Conservation (phyloP, 1,284 basidiomycete species). For the Paramarasmius palmivorus region DNA sequence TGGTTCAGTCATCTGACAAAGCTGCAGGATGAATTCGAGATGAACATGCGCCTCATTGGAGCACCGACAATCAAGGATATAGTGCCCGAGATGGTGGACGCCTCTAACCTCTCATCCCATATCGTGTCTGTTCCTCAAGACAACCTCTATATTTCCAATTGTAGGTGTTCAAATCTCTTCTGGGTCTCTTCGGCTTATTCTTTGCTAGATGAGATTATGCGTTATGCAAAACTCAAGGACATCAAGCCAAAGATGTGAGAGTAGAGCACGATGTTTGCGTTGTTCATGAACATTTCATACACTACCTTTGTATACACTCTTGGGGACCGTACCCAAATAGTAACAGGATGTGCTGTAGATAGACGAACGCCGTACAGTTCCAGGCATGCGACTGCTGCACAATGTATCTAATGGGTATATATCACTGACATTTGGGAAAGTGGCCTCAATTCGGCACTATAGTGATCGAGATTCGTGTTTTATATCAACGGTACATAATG, state of each 20-base stretch:
- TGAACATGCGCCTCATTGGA: constrained; percentile 84
- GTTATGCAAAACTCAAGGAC: constrained; percentile 50
- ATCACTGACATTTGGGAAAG: too few relatives aligned
- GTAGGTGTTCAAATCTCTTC: constrained; percentile 48
- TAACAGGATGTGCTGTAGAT: too few relatives aligned
- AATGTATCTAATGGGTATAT: too few relatives aligned
- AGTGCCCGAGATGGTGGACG: constrained; percentile 86
- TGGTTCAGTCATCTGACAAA: background rate
- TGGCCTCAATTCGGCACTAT: too few relatives aligned
- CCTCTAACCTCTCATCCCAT: constrained; percentile 65
- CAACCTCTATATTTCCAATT: constrained; percentile 76
- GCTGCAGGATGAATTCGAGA: constrained; percentile 88
- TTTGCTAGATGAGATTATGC: constrained; percentile 44
- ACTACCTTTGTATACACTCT: too few relatives aligned
- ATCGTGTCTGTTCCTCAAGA: constrained; percentile 67
- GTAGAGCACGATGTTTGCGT: background rate
- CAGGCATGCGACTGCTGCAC: too few relatives aligned
- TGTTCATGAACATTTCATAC: background rate
- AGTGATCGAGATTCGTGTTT: too few relatives aligned
- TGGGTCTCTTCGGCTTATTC: constrained; percentile 12
- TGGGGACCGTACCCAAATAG: too few relatives aligned
- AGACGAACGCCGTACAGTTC: too few relatives aligned
- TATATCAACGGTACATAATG: too few relatives aligned
- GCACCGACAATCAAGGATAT: constrained; percentile 73
- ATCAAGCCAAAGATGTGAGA: constrained; percentile 50